Base-by-base conservation (phyloP, 2,329 filamentous ascomycete species). In the Colletotrichum tropicicola region DNA sequence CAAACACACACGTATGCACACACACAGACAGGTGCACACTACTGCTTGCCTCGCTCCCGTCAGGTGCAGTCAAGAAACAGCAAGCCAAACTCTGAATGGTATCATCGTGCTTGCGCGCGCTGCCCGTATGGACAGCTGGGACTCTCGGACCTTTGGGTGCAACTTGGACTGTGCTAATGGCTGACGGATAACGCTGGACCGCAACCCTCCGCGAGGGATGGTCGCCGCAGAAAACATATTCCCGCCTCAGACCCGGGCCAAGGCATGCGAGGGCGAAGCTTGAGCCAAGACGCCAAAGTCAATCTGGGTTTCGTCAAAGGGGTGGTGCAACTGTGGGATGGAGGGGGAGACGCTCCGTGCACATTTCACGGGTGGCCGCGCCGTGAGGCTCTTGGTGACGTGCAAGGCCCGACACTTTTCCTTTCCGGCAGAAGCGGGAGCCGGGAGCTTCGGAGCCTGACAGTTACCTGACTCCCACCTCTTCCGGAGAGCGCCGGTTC, bases 241-340 rank as follows among this genome's bases (percentile, higher is more conserved):
- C 41, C 41, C 48, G 32, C 48, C 13, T 64, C 60, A 60, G 56
- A 54, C 23, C 54, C 47, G 19, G 47, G 56, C 32, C 56, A 60
- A 44, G 41, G n/a, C 39, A 35, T 65, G 61, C 56, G 43, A 54
- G 32, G 61, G 27, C 43, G 28, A 60, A 65, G 56, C 61, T 60
- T 65, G 48, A 55, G 56, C 61, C 48, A 54, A 54, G 28, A 25
- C 51, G n/a, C 48, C 56, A 55, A 65, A 60, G 61, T 60, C 61
- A 55, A 65, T 54, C 43, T 65, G 32, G 35, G 43, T 60, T 44
- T 35, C 21, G 39, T 54, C 47, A 13, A 45, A 27, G 48, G 47
- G 28, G 41, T 45, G 39, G 48, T 21, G 27, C 44, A 27, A 35
- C n/a, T 5, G 19, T 8, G 45, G 47, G 56, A 37, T 10, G 49